These are phyloP conservation scores for Acanthamoeba sp. DNA, from an alignment of 208 protist species.

Conservation along the genomic window DNA sequence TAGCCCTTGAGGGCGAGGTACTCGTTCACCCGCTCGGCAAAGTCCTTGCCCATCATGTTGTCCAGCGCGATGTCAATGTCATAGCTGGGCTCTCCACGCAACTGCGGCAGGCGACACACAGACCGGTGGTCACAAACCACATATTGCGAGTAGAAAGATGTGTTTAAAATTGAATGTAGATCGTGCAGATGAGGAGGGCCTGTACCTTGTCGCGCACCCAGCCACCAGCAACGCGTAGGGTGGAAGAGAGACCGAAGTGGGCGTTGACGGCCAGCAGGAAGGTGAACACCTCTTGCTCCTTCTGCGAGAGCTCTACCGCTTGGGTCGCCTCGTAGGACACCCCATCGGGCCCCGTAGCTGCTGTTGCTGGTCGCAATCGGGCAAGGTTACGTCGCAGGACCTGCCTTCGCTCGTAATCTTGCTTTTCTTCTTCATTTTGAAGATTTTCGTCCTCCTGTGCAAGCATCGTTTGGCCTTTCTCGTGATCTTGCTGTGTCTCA, in stretches of 20 bases:
- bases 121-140: background rate
- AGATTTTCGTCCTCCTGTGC: too few species aligned
- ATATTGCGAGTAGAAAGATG: background rate
- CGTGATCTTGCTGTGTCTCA: too few species aligned
- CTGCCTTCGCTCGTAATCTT: too few species aligned
- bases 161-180: background rate
- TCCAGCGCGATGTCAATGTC: conserved; percentile 97
- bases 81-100: background rate
- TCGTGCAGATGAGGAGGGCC: background rate
- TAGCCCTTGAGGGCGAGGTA: conserved; percentile 87
- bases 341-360: background rate
- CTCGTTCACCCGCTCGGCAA: conserved; percentile 93
- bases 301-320: background rate
- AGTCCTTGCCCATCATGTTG: conserved; percentile 90
- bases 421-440: too few species aligned
- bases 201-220: conserved; percentile 98
- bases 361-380: background rate
- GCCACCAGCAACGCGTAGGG: conserved; percentile 94
- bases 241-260: background rate
- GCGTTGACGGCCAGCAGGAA: conserved; percentile 30
- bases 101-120: background rate
- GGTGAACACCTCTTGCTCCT: conserved; percentile 14
- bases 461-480: too few species aligned
- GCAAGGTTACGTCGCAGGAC: background rate
- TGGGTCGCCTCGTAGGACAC: background rate